Evolutionary conservation across 2,329 filamentous ascomycete species (phyloP), one percentile per base, ranked within the genome.

Genomic region (Huntiella bhutanensis): DNA sequence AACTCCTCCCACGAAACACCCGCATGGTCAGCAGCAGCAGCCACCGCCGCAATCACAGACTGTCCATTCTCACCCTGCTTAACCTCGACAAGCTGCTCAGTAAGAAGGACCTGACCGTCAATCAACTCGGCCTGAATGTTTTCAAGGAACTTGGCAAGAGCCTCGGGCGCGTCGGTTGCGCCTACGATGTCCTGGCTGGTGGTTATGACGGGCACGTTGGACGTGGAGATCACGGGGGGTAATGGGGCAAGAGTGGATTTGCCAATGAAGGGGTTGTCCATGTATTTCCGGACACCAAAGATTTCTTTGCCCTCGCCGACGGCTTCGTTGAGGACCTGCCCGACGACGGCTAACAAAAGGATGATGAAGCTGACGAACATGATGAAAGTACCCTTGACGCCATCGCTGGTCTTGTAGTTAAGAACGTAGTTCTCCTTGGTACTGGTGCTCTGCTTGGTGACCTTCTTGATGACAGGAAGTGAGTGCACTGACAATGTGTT

Each of bases 401-500:
- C 65, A 15, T 35, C 43, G 17, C 37, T 39, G 1, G 10, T 28
- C 15, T 41, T 28, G 11, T 32, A 28, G 33, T 41, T 28, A 15
- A 41, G 40, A 22, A 12, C 33, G 13, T 42, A 35, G 12, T 47
- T 47, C 0, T 72, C 63, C 11, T 62, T 59, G 0, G 56, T 59
- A 47, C 60, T 62, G 44, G 41, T 33, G 13, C 58, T 58, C 48
- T 56, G 58, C 37, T 59, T 59, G 53, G 66, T 61, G 43, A 63
- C 50, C 36, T 62, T 54, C 50, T 63, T 65, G 52, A 63, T 66
- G 41, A 94, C 70, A 0, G 83, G 77, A 51, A 94, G 77, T 35
- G 75, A 80, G 60, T 93, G 83, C 19, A 93, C 77, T 28, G 81
- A 75, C 36, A 86, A 75, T 0, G 77, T 82, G 58, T 86, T 87